Evolutionary conservation across 1,284 basidiomycete genomes (phyloP).

Genomic region (Tranzscheliella williamsii): DNA sequence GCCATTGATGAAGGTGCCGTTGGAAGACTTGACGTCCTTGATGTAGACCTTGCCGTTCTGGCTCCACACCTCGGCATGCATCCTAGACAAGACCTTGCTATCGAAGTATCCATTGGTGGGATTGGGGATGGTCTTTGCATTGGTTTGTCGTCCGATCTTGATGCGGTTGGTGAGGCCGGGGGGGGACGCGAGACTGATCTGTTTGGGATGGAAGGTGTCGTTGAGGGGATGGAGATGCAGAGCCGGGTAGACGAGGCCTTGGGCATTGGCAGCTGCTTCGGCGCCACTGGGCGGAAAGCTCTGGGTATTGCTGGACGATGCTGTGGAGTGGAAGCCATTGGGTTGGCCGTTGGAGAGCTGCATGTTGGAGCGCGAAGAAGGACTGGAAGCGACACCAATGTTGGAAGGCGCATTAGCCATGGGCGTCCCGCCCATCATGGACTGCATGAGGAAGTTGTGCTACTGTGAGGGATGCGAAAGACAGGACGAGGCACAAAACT

Average conservation of each 20-base stretch:
- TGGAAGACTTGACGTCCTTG: constrained; percentile 97
- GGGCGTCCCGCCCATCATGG: constrained; percentile 34
- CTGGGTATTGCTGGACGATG: constrained; percentile 7
- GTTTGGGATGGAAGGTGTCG: constrained; percentile 93
- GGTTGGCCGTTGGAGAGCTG: neutral
- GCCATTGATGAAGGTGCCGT: constrained; percentile 97
- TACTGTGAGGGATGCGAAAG: neutral
- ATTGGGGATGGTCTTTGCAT: constrained; percentile 90
- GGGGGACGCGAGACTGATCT: constrained; percentile 79
- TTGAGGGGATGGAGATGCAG: constrained; percentile 82
- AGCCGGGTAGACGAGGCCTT: constrained; percentile 54
- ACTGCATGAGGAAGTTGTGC: constrained; percentile 25
- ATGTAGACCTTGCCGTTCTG: constrained; percentile 82
- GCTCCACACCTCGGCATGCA: constrained; percentile 98
- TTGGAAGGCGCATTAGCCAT: constrained; percentile 45
- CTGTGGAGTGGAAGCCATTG: neutral
- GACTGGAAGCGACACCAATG: constrained; percentile 23
- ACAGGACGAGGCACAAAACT: neutral
- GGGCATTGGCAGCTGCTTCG: constrained; percentile 29
- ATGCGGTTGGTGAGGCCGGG: constrained; percentile 66
- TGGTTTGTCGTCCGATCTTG: constrained; percentile 98
- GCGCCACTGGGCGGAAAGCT: constrained; percentile 10
- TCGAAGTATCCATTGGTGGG: constrained; percentile 97
- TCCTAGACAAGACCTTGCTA: constrained; percentile 89
- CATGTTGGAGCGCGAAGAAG: neutral